Conservation (phyloP, 2,329 filamentous ascomycete genomes). For the Leptosphaerulina australis region DNA sequence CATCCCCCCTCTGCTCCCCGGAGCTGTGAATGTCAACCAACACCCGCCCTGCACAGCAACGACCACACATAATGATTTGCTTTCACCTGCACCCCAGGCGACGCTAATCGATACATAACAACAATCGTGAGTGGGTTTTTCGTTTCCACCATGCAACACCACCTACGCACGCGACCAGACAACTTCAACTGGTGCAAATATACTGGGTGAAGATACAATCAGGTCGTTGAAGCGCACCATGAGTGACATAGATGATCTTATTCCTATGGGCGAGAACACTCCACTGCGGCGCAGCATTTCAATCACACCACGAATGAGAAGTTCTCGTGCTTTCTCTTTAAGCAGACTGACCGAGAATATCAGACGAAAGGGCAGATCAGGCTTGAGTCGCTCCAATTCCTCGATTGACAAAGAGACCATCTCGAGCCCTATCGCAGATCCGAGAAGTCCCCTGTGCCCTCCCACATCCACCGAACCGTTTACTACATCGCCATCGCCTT, state of each 20-base stretch:
- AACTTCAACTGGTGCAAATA: constrained; percentile 14
- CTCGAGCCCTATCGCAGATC: constrained; percentile 34
- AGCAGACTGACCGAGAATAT: constrained; percentile 37
- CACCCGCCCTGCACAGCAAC: constrained; percentile 26
- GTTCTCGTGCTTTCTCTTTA: constrained; percentile 34
- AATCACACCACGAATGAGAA: constrained; percentile 14
- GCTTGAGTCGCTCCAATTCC: constrained; percentile 20
- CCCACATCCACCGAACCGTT: constrained; percentile 14
- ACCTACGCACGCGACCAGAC: constrained; percentile 2
- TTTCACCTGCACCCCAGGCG: constrained; percentile 33
- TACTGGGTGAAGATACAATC: constrained; percentile 28
- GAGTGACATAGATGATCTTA: constrained; percentile 17
- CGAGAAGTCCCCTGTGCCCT: constrained; percentile 25
- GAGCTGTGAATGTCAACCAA: constrained; percentile 27
- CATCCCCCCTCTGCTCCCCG: constrained; percentile 13
- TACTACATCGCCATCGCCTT: constrained; percentile 12
- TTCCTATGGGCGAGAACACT: constrained; percentile 22
- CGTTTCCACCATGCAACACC: constrained; percentile 16
- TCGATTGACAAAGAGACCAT: constrained; percentile 33
- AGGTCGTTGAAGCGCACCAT: constrained; percentile 29
- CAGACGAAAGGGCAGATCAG: constrained; percentile 28
- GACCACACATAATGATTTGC: constrained; percentile 32
- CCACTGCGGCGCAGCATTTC: constrained; percentile 20
- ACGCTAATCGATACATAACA: constrained; percentile 18
- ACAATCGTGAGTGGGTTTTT: constrained; percentile 30